phyloP scores from a whole-genome alignment of 768 basidiomycete genomes.

The Lentinula lateritia region DNA sequence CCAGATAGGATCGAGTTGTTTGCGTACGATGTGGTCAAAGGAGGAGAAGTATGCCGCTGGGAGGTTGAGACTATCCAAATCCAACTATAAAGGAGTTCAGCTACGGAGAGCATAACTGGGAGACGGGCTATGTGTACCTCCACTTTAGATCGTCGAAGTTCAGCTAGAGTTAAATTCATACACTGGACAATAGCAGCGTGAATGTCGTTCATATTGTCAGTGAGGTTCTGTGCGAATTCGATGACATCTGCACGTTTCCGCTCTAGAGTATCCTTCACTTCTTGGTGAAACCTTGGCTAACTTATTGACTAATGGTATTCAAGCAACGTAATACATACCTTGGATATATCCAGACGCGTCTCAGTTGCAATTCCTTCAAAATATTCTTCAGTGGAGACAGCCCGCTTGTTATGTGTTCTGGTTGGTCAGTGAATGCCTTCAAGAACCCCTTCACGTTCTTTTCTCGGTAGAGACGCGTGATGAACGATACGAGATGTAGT shows the following conservation, averaged over 20 bases:
- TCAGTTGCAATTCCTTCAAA: conserved; percentile 87
- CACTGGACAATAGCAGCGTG: conserved; percentile 91
- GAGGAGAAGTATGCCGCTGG: conserved; percentile 93
- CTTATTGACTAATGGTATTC: neutral
- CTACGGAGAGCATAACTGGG: neutral
- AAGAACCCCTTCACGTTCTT: conserved; percentile 87
- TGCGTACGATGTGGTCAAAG: conserved; percentile 84
- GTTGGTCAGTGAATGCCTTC: conserved; percentile 96
- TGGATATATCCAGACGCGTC: conserved; percentile 89
- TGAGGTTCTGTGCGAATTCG: conserved; percentile 83
- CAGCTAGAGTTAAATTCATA: conserved; percentile 84
- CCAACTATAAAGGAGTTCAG: conserved; percentile 49
- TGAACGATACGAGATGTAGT: conserved; percentile 85
- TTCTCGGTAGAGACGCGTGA: conserved; percentile 85
- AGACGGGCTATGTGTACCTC: conserved; percentile 34
- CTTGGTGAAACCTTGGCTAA: conserved; percentile 74
- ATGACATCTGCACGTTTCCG: conserved; percentile 86
- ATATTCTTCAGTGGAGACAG: conserved; percentile 88
- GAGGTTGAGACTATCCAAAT: conserved; percentile 87
- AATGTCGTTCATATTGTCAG: conserved; percentile 85
- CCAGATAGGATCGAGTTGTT: conserved; percentile 92
- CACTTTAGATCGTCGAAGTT: conserved; percentile 84
- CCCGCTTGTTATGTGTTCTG: conserved; percentile 90
- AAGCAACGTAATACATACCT: conserved; percentile 39
- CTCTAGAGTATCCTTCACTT: conserved; percentile 77